phyloP scores from a whole-genome alignment of 2,329 filamentous ascomycete species.

The Dryadomyces quercivorus region DNA sequence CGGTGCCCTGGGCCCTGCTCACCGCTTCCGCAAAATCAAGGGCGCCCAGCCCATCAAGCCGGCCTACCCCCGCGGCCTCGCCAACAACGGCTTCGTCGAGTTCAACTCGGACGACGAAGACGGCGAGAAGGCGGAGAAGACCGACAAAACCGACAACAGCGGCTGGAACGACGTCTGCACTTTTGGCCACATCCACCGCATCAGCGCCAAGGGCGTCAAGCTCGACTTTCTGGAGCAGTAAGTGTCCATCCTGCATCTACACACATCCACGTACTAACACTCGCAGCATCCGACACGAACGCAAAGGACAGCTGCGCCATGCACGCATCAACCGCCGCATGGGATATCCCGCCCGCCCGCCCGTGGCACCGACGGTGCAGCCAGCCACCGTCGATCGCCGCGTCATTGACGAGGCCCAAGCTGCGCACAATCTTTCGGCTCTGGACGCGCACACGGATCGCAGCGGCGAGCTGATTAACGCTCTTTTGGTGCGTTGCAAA shows the following conservation, averaged over 20 bases:
- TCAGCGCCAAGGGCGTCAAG: slow-evolving; percentile 53
- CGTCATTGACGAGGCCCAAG: slow-evolving; percentile 51
- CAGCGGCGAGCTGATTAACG: slow-evolving; percentile 40
- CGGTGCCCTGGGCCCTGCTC: slow-evolving; percentile 42
- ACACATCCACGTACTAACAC: too few relatives aligned
- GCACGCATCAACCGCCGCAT: slow-evolving; percentile 5
- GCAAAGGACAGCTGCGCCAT: slow-evolving; percentile 8
- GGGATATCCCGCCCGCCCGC: background rate
- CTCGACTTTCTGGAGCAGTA: slow-evolving; percentile 60
- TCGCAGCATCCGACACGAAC: slow-evolving; percentile 19
- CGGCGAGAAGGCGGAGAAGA: slow-evolving; percentile 23
- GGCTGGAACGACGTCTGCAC: slow-evolving; percentile 46
- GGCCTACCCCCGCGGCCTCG: slow-evolving; percentile 48
- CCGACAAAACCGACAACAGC: slow-evolving; percentile 22
- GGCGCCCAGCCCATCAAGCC: slow-evolving; percentile 38
- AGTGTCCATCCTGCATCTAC: too few relatives aligned
- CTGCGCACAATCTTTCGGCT: slow-evolving; percentile 44
- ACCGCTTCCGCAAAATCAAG: slow-evolving; percentile 50
- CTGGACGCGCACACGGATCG: slow-evolving; percentile 5
- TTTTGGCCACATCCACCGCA: slow-evolving; percentile 52
- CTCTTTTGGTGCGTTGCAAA: slow-evolving; percentile 47
- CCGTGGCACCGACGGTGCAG: background rate
- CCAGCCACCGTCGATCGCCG: slow-evolving; percentile 21
- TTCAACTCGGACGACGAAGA: slow-evolving; percentile 46
- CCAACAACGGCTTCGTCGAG: slow-evolving; percentile 62